A percentile compares a stretch with the other conserved stretches of the same genome.
Evolutionary conservation across 108 stramenopile species (phyloP).

Genomic region (Cyclotella kingstonii): DNA sequence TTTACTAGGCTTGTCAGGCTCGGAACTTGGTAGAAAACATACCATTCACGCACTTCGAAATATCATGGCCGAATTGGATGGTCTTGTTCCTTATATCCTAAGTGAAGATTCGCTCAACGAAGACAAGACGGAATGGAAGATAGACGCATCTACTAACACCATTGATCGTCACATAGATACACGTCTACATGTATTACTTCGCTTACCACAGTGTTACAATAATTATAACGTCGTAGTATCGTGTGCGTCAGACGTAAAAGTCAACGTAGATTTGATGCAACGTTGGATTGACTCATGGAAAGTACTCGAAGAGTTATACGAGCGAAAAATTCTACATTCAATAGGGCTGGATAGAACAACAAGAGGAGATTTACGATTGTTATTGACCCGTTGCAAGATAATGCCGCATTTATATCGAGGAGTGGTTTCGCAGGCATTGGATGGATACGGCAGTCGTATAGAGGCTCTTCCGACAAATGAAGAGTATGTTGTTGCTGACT

Average conservation of each 20-base stretch:
- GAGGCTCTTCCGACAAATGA: background rate
- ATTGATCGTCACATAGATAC: conserved; percentile 30
- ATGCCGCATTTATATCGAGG: conserved; percentile 36
- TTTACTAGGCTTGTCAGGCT: conserved; percentile 16
- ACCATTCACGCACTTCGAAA: conserved; percentile 21
- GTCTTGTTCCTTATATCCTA: conserved; percentile 31
- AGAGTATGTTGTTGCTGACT: conserved; percentile 10
- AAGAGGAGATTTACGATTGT: conserved; percentile 14
- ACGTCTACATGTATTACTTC: conserved; percentile 32
- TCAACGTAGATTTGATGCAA: conserved; percentile 9
- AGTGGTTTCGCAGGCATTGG: conserved; percentile 34
- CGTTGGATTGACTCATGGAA: conserved; percentile 22
- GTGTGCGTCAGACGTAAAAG: conserved; percentile 11
- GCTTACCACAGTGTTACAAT: conserved; percentile 14
- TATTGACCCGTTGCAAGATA: conserved; percentile 15
- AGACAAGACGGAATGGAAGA: conserved; percentile 4
- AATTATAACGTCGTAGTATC: background rate
- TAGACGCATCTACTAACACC: background rate
- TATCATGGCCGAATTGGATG: conserved; percentile 30
- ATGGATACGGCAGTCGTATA: conserved; percentile 25
- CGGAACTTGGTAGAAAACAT: conserved; percentile 24
- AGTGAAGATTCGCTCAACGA: conserved; percentile 7
- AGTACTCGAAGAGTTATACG: conserved; percentile 30
- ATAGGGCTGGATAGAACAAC: conserved; percentile 30
- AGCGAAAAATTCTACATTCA: conserved; percentile 18